Conservation (phyloP, 352 stramenopile species). For the Phytophthora pluvialis region DNA sequence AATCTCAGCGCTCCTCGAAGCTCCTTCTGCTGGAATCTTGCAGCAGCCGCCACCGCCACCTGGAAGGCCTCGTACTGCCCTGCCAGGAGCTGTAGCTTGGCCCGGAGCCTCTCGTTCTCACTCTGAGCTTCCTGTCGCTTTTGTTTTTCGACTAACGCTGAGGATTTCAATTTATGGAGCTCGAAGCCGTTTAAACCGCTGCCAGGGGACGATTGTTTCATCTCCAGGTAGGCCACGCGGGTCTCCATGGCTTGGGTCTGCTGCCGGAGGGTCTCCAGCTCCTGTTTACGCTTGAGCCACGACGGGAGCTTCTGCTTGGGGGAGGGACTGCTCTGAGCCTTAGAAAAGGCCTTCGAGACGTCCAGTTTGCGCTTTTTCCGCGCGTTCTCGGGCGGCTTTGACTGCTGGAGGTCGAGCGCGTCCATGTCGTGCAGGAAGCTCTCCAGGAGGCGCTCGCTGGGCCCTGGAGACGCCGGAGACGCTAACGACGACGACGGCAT, state of each 20-base stretch:
- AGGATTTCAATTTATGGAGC: slow-evolving; percentile 5
- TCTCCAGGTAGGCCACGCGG: slow-evolving; percentile 8
- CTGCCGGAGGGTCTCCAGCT: slow-evolving; percentile 16
- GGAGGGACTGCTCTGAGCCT: background rate
- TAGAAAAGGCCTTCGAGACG: too few relatives aligned
- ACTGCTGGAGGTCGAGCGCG: slow-evolving; percentile 9
- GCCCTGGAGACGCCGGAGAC: background rate
- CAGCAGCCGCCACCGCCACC: background rate
- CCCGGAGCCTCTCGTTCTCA: slow-evolving; percentile 19
- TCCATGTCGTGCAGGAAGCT: slow-evolving; percentile 32
- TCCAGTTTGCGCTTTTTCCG: background rate
- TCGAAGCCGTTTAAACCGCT: background rate
- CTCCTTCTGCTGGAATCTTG: slow-evolving; percentile 3
- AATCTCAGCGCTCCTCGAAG: slow-evolving; percentile 1
- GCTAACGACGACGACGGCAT: background rate
- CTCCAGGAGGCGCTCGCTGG: slow-evolving; percentile 12
- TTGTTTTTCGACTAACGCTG: slow-evolving; percentile 15
- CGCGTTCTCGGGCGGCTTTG: too few relatives aligned
- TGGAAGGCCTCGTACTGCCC: slow-evolving; percentile 5
- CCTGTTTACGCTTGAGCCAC: slow-evolving; percentile 23
- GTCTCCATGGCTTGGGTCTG: slow-evolving; percentile 19
- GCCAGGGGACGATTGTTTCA: background rate
- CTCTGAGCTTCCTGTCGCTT: background rate
- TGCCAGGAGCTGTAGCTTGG: slow-evolving; percentile 2
- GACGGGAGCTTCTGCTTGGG: slow-evolving; percentile 16